Base-by-base conservation (phyloP, 2,329 filamentous ascomycete species). In the Periglandula ipomoeae region DNA sequence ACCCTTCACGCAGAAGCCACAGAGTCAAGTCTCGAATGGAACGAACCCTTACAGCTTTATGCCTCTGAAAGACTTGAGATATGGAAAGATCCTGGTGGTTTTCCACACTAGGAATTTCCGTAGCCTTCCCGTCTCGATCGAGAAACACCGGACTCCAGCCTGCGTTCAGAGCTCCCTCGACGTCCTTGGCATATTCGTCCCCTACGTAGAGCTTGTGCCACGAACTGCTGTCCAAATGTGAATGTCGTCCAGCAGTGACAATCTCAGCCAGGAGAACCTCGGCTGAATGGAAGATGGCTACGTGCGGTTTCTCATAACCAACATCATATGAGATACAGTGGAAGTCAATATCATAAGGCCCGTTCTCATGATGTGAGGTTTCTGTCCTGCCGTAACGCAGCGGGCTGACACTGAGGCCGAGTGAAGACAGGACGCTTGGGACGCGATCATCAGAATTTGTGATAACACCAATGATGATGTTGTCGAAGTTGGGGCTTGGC, bases 381-480 rank as follows among this genome's bases (percentile, higher is more conserved):
- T 47, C 5, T 32, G 20, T 2, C 37, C 44, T 43, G 17, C 60
- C 61, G 34, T 61, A 62, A 9, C 65, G 62, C 30, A 64, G 37
- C 0, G 68, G 64, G 46, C 67, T 69, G 2, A 82, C 65, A 2
- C 58, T 60, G 24, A 84, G 55, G 1, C 75, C 77, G 4, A 83
- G 62, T 0, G 76, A 77, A 0, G 68, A 61, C 4, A 84, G 61
- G 20, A 84, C 70, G 23, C 61, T 61, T 0, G 73, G 70, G 0
- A 82, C 75, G n/a, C 80, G 69, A 57, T 78, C 71, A 54, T 85
- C 81, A 0, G 79, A 83, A 58, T 84, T 84, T 10, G 79, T 79
- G 45, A 84, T 70, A 5, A 84, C 67, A 23, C 79, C 80, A 5
- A 81, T 64, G 2, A 79, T 63, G 4, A 73, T 66, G 11, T 58